These are phyloP conservation scores for Xanthoconium purpureum DNA, from an alignment of 768 basidiomycete species.

Conservation along the genomic window DNA sequence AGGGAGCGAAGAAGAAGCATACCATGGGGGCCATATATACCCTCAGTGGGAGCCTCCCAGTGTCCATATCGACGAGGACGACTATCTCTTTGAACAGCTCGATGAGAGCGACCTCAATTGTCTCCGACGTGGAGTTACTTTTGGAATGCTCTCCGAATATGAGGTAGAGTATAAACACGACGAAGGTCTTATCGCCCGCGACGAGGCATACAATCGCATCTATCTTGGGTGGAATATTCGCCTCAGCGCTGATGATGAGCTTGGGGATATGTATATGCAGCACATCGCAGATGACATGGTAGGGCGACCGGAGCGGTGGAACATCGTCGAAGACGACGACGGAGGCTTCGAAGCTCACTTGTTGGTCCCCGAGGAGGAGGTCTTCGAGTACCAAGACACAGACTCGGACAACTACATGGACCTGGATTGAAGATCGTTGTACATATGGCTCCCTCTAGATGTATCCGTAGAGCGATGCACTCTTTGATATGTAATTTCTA, in stretches of 20 bases:
- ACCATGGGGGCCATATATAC: conserved; percentile 40
- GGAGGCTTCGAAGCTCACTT: conserved; percentile 44
- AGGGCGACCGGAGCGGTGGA: conserved; percentile 45
- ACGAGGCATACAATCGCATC: conserved; percentile 42
- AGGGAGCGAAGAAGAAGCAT: conserved; percentile 34
- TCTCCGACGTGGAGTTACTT: conserved; percentile 57
- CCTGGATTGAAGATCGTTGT: conserved; percentile 4
- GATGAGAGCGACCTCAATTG: conserved; percentile 38
- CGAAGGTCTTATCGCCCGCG: conserved; percentile 51
- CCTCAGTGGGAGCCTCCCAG: conserved; percentile 61
- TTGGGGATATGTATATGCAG: conserved; percentile 40
- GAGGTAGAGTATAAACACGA: conserved; percentile 53
- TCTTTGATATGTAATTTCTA: neutral
- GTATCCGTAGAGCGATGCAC: conserved; percentile 6
- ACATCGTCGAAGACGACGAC: conserved; percentile 31
- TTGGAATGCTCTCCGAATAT: conserved; percentile 55
- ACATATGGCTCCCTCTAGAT: neutral
- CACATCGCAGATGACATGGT: conserved; percentile 40
- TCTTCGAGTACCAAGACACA: conserved; percentile 33
- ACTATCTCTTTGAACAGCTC: conserved; percentile 35
- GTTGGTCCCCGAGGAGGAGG: conserved; percentile 36
- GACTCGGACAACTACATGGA: conserved; percentile 42
- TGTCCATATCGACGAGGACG: conserved; percentile 34
- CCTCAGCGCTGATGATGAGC: conserved; percentile 41
- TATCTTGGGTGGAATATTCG: conserved; percentile 70